A percentile compares a stretch with the other conserved stretches of the same genome.
Evolutionary conservation across 2,329 filamentous ascomycete species (phyloP).

Genomic region (Penicillium sp.): DNA sequence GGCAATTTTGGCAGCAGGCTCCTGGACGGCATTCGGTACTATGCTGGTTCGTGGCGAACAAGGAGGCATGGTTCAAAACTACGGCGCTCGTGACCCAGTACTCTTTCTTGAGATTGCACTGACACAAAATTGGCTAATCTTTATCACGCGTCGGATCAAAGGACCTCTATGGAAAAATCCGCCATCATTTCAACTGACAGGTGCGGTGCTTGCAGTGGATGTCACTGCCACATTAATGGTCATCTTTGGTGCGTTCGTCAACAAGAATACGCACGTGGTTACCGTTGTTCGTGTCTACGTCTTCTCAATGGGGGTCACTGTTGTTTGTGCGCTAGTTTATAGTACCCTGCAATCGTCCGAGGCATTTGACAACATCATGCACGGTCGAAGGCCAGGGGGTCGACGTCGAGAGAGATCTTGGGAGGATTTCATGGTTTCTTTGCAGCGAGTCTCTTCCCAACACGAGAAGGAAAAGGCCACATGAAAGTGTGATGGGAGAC

Average conservation of each 20-base stretch:
- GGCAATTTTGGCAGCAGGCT: slow-evolving; percentile 77
- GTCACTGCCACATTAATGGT: slow-evolving; percentile 84
- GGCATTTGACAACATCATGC: slow-evolving; percentile 90
- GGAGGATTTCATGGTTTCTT: slow-evolving; percentile 88
- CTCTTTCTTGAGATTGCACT: slow-evolving; percentile 89
- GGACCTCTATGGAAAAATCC: slow-evolving; percentile 90
- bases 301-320: slow-evolving; percentile 77
- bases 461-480: slow-evolving; percentile 69
- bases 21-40: slow-evolving; percentile 87
- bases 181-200: slow-evolving; percentile 81
- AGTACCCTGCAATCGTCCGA: slow-evolving; percentile 81
- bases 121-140: slow-evolving; percentile 95
- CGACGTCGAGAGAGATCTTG: slow-evolving; percentile 78
- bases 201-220: slow-evolving; percentile 80
- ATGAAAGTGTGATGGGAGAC: background rate
- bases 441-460: slow-evolving; percentile 88
- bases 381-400: slow-evolving; percentile 82
- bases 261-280: slow-evolving; percentile 73
- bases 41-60: slow-evolving; percentile 71
- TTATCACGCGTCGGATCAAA: slow-evolving; percentile 91
- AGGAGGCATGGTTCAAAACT: slow-evolving; percentile 88
- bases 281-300: slow-evolving; percentile 88
- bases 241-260: slow-evolving; percentile 81
- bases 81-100: slow-evolving; percentile 78
- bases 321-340: slow-evolving; percentile 81